phyloP scores from a whole-genome alignment of 805 yeast genomes.

The Candida sakaeoensis region DNA sequence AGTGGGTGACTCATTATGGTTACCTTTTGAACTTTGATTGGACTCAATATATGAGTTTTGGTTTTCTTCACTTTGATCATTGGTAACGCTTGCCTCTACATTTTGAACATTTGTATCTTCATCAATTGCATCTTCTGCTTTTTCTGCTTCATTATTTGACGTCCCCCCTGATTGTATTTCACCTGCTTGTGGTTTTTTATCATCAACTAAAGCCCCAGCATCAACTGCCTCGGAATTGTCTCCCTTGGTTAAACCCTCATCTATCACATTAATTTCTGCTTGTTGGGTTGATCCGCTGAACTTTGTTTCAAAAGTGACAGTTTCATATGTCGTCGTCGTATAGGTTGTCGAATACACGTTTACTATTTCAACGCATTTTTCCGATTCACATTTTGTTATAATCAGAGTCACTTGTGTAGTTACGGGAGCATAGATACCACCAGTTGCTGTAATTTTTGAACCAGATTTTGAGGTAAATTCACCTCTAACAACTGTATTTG shows the following conservation, averaged over 20 bases:
- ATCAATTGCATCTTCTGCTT: too few species aligned
- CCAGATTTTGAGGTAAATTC: too few species aligned
- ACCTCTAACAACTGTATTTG: too few species aligned
- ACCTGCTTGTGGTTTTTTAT: too few species aligned
- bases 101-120: too few species aligned
- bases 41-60: background rate
- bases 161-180: too few species aligned
- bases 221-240: background rate
- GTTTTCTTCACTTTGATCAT: too few species aligned
- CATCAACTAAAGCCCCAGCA: background rate
- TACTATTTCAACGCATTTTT: constrained; percentile 1
- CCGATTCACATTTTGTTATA: constrained; percentile 3
- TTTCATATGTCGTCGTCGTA: constrained; percentile 2
- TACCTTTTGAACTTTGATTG: background rate
- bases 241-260: background rate
- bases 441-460: background rate
- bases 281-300: constrained; percentile 1
- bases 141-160: too few species aligned
- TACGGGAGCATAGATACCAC: background rate
- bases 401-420: constrained; percentile 4
- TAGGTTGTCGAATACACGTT: constrained; percentile 2
- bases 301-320: too few species aligned
- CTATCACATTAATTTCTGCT: too few species aligned
- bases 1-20: background rate
- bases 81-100: too few species aligned